Evolutionary conservation across 139 green algal species (phyloP).

Genomic region (Coelastrella sp.): DNA sequence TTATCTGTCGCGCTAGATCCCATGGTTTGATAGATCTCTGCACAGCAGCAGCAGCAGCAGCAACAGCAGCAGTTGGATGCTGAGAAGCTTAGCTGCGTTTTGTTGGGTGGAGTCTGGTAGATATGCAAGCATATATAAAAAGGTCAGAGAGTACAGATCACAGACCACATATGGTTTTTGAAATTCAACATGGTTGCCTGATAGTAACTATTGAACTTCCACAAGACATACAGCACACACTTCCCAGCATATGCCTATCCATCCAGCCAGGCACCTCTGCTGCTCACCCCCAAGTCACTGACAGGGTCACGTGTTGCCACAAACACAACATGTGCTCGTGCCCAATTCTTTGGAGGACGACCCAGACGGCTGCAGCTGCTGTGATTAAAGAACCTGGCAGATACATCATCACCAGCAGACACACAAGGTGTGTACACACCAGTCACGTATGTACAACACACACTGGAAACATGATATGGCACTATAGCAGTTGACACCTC

Average conservation of each 20-base stretch:
- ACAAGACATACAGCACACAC: too few relatives aligned
- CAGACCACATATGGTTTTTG: too few relatives aligned
- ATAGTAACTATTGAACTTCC: too few relatives aligned
- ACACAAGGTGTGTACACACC: background rate
- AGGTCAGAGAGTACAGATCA: too few relatives aligned
- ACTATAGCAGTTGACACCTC: too few relatives aligned
- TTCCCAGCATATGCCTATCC: background rate
- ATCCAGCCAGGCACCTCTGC: background rate
- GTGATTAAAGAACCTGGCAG: background rate
- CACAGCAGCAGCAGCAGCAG: constrained; percentile 24
- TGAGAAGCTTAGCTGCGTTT: too few relatives aligned
- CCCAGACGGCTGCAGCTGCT: background rate
- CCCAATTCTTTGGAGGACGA: constrained; percentile 22
- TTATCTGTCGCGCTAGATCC: background rate
- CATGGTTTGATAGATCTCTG: constrained; percentile 23
- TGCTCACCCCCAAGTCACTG: constrained; percentile 31
- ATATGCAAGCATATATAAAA: background rate
- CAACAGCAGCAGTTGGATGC: background rate
- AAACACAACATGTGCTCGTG: constrained; percentile 28
- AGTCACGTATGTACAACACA: background rate
- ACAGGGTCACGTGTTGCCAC: constrained; percentile 10
- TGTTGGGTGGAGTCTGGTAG: background rate
- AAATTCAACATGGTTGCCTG: too few relatives aligned
- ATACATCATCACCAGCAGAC: too few relatives aligned
- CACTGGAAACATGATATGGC: background rate